Evolutionary conservation across 73 alveolate species (phyloP), one percentile per base, ranked within the genome.

Genomic region (Paramecium biaurelia): DNA sequence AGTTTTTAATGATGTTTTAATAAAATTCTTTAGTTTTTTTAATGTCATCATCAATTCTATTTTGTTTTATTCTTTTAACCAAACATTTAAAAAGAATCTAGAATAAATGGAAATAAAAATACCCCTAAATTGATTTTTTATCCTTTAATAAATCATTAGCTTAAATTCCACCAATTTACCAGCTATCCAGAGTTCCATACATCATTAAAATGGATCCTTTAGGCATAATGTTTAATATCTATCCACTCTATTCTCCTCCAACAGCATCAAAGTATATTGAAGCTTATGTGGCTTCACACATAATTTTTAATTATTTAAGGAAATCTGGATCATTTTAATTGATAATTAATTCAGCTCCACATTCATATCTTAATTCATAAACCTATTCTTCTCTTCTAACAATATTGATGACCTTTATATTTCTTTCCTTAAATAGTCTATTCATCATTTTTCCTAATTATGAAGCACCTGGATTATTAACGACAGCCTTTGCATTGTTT

Each of bases 361-460:
- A n/a, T 15, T 93, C 89, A 15, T 70, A 92, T 84, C 92, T 86
- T 14, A 95, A 92, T 14, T 37, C 30, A 37, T 92, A 74, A 14
- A 82, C 86, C 58, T 93, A 74, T 26, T 93, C 98, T 10, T 85
- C 93, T 58, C 76, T 93, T 56, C 97, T 92, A 37, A 95, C 96
- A 67, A 94, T 95, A 53, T 67, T 92, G 11, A 95, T 93, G 37
- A 89, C 57, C 5, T 89, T 89, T 43, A 95, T 68, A 2, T 92
- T 89, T 34, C 34, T 57, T 63, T 92, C 92, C 35, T 85, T 45
- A 93, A 87, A 85, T 37, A 76, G 85, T 24, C 92, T 72, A 57
- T 74, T 95, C 92, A 95, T 45, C 98, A 93, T 93, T 74, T 94
- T 70, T 35, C 97, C 98, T 23, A 95, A 89, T 76, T 93, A 63